These are phyloP conservation scores for Cicer cuneatum DNA, from an alignment of 306 rosid genomes.

Conservation along the genomic window DNA sequence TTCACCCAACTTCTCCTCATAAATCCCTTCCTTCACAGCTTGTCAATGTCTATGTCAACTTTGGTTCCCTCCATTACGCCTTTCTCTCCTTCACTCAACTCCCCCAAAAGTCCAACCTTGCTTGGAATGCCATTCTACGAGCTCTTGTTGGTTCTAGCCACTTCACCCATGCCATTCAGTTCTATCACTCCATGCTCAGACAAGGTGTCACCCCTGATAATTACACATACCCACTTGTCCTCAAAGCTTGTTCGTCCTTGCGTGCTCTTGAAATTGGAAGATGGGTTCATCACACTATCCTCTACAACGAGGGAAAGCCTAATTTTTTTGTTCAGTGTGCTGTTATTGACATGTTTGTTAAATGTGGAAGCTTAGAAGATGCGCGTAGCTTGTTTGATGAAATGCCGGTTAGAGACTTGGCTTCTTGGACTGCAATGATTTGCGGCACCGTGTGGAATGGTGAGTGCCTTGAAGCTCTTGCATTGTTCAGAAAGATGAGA, in stretches of 20 bases:
- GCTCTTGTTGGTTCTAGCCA: constrained; percentile 36
- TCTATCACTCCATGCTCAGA: constrained; percentile 47
- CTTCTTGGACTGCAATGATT: constrained; percentile 56
- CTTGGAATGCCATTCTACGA: constrained; percentile 54
- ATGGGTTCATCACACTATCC: constrained; percentile 39
- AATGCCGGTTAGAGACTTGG: constrained; percentile 57
- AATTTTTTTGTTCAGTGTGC: constrained; percentile 52
- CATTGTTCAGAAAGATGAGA: constrained; percentile 51
- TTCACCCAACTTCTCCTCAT: constrained; percentile 40
- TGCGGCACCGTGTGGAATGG: constrained; percentile 48
- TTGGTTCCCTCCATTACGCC: constrained; percentile 45
- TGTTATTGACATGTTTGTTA: constrained; percentile 53
- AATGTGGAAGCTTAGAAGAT: constrained; percentile 53
- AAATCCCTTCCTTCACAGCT: constrained; percentile 45
- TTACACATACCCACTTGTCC: constrained; percentile 56
- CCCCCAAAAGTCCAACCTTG: constrained; percentile 45
- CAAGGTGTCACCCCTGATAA: constrained; percentile 48
- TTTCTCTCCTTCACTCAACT: constrained; percentile 43
- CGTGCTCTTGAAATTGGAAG: constrained; percentile 47
- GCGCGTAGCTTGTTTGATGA: constrained; percentile 53
- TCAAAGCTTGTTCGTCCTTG: constrained; percentile 58
- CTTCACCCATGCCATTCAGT: constrained; percentile 41
- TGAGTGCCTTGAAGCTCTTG: constrained; percentile 50
- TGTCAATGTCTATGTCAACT: constrained; percentile 49
- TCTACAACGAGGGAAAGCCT: not conserved